Evolutionary conservation across 805 yeast genomes (phyloP), one percentile per base, ranked within the genome.

Genomic region (Blastobotrys chiropterorum): DNA sequence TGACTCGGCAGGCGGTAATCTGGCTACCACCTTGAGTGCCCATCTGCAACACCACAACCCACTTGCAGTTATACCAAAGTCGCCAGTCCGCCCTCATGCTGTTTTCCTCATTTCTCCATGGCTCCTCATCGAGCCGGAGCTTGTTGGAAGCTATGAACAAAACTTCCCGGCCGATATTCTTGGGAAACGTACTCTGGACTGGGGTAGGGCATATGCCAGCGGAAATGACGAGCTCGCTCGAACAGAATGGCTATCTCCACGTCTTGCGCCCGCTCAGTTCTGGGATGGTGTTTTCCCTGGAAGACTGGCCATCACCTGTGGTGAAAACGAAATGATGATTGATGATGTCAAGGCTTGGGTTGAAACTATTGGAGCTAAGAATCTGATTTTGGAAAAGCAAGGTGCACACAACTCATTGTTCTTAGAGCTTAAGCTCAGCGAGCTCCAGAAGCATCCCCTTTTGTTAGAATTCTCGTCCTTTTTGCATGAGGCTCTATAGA

Each of bases 1-100:
- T 15, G 57, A 54, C 38, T 51, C 57, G 7, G 57, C 55, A 1
- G 57, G 57, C 30, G 57, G 55, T 14, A 54, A 54, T 20, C 48
- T 54, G 20, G 41, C 48, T 13, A 43, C 48, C 2, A 44, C 22
- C 14, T 20, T 54, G 46, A 13, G 19, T 14, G 52, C 55, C 15
- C 55, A 51, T 26, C 48, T 51, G 1, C 17, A 41, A 5, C 44
- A 51, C 41, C 44, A 30, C 6, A 38, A 42, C 19, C 48, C 48
- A 19, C 50, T 34, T 11, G 48, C 45, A 11, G 38, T 26, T 13
- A 5, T 26, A 6, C 26, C 45, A 5, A 17, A 31, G 26, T 19
- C 8, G 4, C 19, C 42, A 13, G 55, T 54, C 3, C 31, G 38
- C 17, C 57, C 57, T 8, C 15, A 21, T 38, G 55, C 53, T 11